phyloP scores from a whole-genome alignment of 495 filamentous ascomycete species.

The Aspergillus sparsus region DNA sequence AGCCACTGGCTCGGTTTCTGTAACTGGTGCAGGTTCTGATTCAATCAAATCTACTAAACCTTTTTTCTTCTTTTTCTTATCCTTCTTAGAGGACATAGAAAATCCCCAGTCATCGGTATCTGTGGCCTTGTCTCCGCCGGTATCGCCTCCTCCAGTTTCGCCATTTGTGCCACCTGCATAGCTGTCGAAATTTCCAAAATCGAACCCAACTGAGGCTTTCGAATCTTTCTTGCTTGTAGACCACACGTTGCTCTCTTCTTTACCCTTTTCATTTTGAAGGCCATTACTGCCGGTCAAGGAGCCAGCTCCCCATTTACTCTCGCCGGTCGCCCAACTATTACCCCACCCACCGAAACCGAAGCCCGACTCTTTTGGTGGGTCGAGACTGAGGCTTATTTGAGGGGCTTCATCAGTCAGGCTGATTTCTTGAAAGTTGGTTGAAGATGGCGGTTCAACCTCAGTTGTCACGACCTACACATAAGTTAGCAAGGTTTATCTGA shows the following conservation, averaged over 20 bases:
- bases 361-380: slow-evolving; percentile 33
- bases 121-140: slow-evolving; percentile 7
- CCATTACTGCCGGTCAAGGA: slow-evolving; percentile 30
- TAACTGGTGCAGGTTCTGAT: slow-evolving; percentile 28
- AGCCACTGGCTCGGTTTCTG: slow-evolving; percentile 27
- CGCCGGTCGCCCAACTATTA: slow-evolving; percentile 40
- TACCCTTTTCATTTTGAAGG: slow-evolving; percentile 31
- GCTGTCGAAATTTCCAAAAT: slow-evolving; percentile 47
- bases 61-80: slow-evolving; percentile 34
- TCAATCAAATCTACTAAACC: slow-evolving; percentile 22
- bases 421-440: slow-evolving; percentile 48
- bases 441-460: slow-evolving; percentile 27
- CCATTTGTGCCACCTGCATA: slow-evolving; percentile 30
- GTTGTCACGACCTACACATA: slow-evolving; percentile 11
- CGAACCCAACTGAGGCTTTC: slow-evolving; percentile 42
- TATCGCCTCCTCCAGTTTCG: slow-evolving; percentile 5
- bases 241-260: slow-evolving; percentile 48
- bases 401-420: slow-evolving; percentile 44
- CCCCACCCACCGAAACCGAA: slow-evolving; percentile 52
- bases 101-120: slow-evolving; percentile 39
- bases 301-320: slow-evolving; percentile 39
- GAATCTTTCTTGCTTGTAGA: slow-evolving; percentile 41
- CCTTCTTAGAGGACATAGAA: slow-evolving; percentile 26
- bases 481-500: slow-evolving; percentile 2
- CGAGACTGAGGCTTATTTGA: slow-evolving; percentile 50